Evolutionary conservation across 1,284 basidiomycete species (phyloP).

Genomic region (Rhodotorula sp.): DNA sequence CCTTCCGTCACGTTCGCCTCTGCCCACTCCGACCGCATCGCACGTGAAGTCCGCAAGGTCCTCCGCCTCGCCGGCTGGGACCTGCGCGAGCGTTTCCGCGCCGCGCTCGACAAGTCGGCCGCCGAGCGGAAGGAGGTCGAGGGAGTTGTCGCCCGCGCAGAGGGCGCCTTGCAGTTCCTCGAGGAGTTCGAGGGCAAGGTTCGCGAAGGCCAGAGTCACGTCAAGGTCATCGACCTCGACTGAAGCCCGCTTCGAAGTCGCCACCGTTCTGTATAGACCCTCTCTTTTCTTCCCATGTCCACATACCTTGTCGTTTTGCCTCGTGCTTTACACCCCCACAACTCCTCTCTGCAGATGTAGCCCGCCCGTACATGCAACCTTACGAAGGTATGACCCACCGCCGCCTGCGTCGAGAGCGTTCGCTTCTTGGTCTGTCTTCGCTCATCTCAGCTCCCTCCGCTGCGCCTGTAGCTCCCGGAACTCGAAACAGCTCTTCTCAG

Average conservation of each 20-base stretch:
- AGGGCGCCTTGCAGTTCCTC: constrained; percentile 72
- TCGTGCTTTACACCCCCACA: too few relatives aligned
- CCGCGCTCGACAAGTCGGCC: constrained; percentile 71
- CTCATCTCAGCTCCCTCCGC: too few relatives aligned
- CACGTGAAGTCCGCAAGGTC: constrained; percentile 90
- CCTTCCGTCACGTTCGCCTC: constrained; percentile 61
- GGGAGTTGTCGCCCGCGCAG: constrained; percentile 65
- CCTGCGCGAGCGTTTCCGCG: constrained; percentile 75
- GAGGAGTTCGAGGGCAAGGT: constrained; percentile 47
- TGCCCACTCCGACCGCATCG: constrained; percentile 67
- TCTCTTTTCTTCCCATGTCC: not conserved
- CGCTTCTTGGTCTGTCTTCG: too few relatives aligned
- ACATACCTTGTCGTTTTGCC: too few relatives aligned
- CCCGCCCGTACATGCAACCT: too few relatives aligned
- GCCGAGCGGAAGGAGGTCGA: constrained; percentile 77
- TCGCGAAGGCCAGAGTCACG: constrained; percentile 24
- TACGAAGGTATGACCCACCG: too few relatives aligned
- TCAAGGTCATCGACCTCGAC: constrained; percentile 18
- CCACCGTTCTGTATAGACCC: not conserved
- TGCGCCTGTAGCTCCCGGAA: too few relatives aligned
- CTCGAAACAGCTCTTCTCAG: too few relatives aligned
- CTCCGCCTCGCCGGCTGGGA: constrained; percentile 91
- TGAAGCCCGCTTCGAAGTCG: not conserved
- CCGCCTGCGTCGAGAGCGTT: too few relatives aligned
- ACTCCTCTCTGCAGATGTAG: too few relatives aligned